Evolutionary conservation across 805 yeast species (phyloP), one percentile per base, ranked within the genome.

Genomic region (Metschnikowia vanudenii): DNA sequence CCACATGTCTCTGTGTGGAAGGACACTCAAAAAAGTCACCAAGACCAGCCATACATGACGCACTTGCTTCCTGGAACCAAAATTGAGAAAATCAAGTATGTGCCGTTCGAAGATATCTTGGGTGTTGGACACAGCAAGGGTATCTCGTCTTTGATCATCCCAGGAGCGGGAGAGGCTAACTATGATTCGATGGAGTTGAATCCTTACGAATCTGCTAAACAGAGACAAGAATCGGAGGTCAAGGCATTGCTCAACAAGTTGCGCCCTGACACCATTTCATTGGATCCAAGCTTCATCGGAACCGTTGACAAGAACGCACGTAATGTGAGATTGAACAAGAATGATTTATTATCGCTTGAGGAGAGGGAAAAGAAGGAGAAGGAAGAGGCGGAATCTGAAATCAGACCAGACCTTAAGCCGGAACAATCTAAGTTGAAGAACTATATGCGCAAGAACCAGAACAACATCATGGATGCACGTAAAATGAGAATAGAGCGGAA

Each of bases 91-190:
- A 71, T 82, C 34, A 78, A 78, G 58, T 90, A 84, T 63, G 95
- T 92, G 32, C 99, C 99, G 12, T 94, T 84, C 67, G 99, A 94
- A 71, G 99, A 94, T 86, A 73, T 92, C n/a, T 73, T 94, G 19
- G 96, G 97, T 20, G 79, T 86, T 10, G 97, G 97, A 2, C 95
- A 89, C 62, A 74, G 79, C 41, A 67, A 69, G 1, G 61, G 97
- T 37, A 75, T 90, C 34, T 79, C 84, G n/a, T 83, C 94, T n/a
- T 56, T 94, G 50, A 85, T 94, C 55, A 77, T 94, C 48, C 99
- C 99, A 34, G 99, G 99, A 20, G 75, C 97, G 35, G 99, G 99
- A 73, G 99, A 94, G 71, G 97, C 99, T 51, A 94, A 94, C 69
- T 90, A 80, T 65, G 99, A 94, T 72, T 90, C 98, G 2, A 67